Percentiles rank a stretch among this genome's conserved stretches.
phyloP scores from a whole-genome alignment of 1,284 basidiomycete species.

The Puccinia sorghi region DNA sequence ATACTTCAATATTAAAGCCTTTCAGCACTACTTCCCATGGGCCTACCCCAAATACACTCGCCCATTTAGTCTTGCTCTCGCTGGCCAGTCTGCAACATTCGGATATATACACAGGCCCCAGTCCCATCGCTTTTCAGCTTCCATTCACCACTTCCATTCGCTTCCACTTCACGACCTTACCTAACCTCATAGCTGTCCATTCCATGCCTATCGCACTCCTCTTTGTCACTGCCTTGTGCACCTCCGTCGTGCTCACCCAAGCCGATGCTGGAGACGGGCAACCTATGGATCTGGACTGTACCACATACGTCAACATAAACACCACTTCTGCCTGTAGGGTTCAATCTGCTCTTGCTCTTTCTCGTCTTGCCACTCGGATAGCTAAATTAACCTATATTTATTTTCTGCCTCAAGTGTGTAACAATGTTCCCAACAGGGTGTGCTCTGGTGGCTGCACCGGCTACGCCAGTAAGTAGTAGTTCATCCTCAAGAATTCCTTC shows the following conservation, averaged over 20 bases:
- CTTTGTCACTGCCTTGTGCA: neutral
- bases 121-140: too few relatives aligned
- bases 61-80: too few relatives aligned
- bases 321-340: slow-evolving; percentile 10
- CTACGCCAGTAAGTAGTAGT: slow-evolving; percentile 8
- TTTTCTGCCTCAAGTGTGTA: neutral
- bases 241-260: neutral
- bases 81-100: too few relatives aligned
- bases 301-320: neutral
- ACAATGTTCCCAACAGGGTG: neutral
- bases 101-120: too few relatives aligned
- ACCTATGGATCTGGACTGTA: neutral
- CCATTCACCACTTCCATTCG: too few relatives aligned
- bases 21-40: too few relatives aligned
- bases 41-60: too few relatives aligned
- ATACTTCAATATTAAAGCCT: too few relatives aligned
- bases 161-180: too few relatives aligned
- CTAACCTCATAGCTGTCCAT: neutral
- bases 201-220: neutral
- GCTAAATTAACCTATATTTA: neutral
- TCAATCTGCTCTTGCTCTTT: neutral
- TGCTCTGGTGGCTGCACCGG: slow-evolving; percentile 10
- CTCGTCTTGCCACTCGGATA: neutral
- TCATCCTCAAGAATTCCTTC: too few relatives aligned
- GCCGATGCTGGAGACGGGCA: too few relatives aligned